Evolutionary conservation across 1,284 basidiomycete species (phyloP), one percentile per base, ranked within the genome.

Genomic region (Ustilago crameri): DNA sequence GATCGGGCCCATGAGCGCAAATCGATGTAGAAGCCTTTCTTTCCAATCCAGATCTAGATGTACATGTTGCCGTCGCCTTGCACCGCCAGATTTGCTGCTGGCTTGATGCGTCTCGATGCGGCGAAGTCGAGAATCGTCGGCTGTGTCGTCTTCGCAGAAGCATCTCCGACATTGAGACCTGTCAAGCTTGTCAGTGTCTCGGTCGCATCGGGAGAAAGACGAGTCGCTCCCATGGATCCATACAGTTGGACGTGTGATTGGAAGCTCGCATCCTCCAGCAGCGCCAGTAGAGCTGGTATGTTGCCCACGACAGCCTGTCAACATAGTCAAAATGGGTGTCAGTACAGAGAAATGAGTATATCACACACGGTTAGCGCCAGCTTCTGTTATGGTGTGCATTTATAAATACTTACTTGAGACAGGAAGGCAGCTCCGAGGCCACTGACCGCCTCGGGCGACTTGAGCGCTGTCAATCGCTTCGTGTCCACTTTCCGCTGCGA

Each of bases 31-130:
- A 30, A 30, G 12, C 5, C 7, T 12, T 30, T 30, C 7, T 5
- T 30, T 30, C 30, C 30, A 30, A 27, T 32, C 30, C 17, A 51
- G 37, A 20, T 17, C 51, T 44, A 71, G 41, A 71, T 71, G 51
- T 71, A 71, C 68, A 71, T 71, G 58, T 65, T 71, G 5, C 68
- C 68, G 45, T 71, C 68, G n/a, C 68, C 68, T 3, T 65, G 42
- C 32, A 61, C 57, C 3, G 57, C 57, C 47, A 71, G 20, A 20
- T 71, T 65, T 35, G 43, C 30, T 3, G 61, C 49, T 32, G 53
- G 64, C 50, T 61, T 50, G 34, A 41, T 27, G 0, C 62, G 50
- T 43, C 68, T 55, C 18, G 53, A 50, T 2, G 62, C 52, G 0
- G 41, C 68, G 42, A 71, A 71, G 51, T 65, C 68, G 20, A 62